These are phyloP conservation scores for Elaphomyces granulatus DNA, from an alignment of 495 filamentous ascomycete genomes.

Conservation along the genomic window DNA sequence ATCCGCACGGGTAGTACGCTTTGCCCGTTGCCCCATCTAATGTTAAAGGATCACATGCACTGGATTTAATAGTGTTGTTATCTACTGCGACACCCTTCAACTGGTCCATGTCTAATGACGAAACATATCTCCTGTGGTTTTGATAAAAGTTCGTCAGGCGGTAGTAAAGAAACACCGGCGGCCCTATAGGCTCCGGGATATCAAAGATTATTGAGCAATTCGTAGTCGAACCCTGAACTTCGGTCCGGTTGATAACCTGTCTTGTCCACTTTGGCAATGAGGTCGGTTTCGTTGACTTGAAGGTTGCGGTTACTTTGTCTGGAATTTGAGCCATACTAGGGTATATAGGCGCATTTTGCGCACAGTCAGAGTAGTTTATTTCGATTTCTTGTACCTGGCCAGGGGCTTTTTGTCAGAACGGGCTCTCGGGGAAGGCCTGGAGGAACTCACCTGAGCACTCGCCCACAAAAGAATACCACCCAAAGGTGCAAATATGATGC, in stretches of 20 bases:
- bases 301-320: slow-evolving; percentile 45
- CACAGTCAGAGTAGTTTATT: slow-evolving; percentile 81
- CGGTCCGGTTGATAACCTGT: slow-evolving; percentile 13
- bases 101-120: slow-evolving; percentile 72
- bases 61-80: slow-evolving; percentile 42
- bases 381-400: slow-evolving; percentile 73
- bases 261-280: slow-evolving; percentile 26
- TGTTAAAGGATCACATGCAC: slow-evolving; percentile 63
- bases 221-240: slow-evolving; percentile 5
- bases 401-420: slow-evolving; percentile 6
- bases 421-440: too few species aligned
- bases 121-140: slow-evolving; percentile 93
- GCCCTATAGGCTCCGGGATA: slow-evolving; percentile 59
- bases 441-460: slow-evolving; percentile 47
- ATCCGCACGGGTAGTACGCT: slow-evolving; percentile 85
- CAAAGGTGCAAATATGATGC: slow-evolving; percentile 76
- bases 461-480: slow-evolving; percentile 76
- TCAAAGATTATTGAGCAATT: slow-evolving; percentile 59
- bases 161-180: slow-evolving; percentile 86
- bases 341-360: slow-evolving; percentile 29
- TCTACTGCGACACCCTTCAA: slow-evolving; percentile 56
- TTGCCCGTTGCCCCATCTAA: slow-evolving; percentile 37
- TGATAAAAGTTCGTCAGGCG: slow-evolving; percentile 97
- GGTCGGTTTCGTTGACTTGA: slow-evolving; percentile 37
- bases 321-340: slow-evolving; percentile 31